Base-by-base conservation (phyloP, 805 yeast species). In the Kockiozyma suomiensis region DNA sequence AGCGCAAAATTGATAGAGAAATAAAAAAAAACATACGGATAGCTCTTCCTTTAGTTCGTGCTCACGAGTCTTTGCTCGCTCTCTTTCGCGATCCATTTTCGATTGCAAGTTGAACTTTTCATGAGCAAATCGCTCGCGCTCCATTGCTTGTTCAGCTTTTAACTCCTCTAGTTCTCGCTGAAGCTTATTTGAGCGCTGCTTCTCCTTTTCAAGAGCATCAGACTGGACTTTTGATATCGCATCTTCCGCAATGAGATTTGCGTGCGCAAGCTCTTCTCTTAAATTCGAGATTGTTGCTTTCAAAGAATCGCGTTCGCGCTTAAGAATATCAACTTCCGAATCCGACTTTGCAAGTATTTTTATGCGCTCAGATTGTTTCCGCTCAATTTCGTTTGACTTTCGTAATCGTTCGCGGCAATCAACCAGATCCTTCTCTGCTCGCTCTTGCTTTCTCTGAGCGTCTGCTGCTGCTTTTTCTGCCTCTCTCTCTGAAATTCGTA, bases 401-500 rank as follows among this genome's bases (percentile, higher is more conserved):
- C 65, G 61, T 23, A 70, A 42, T 46, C 58, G 56, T 3, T 66
- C 66, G 63, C 78, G 78, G 51, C 77, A 70, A 23, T 68, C 70
- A 4, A 76, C 78, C 2, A 80, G 63, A 56, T 82, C 84, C n/a
- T 70, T 70, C 23, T 75, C 72, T 2, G 73, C 62, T 4, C 62
- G 57, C 7, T 71, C 75, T 3, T 63, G 64, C 30, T 69, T 70
- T 38, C 68, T 67, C 50, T 71, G 72, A 1, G 73, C 57, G 2
- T 68, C 68, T 17, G 70, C 72, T 12, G 76, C 62, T 13, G 57
- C 45, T 17, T 56, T 60, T 21, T 77, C 73, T 1, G 73, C 72
- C 17, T 79, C 82, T 19, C 73, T 72, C 52, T 82, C 81, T 38
- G 77, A 79, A 21, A 78, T 74, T 43, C 84, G 82, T 58, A 91